Base-by-base conservation (phyloP, 441 rosid species). In the Geranium incanum region DNA sequence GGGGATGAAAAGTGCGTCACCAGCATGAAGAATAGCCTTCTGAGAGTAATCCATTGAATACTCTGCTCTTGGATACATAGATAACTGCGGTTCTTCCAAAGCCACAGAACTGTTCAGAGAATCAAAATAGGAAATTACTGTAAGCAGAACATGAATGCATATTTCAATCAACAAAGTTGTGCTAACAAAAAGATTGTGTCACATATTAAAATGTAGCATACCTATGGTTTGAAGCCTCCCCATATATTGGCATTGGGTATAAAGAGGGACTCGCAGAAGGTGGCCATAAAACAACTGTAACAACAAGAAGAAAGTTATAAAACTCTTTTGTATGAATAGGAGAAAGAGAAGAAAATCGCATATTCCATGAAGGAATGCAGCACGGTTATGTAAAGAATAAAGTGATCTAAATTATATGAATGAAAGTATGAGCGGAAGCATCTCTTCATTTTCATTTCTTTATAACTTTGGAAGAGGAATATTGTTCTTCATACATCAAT, bases 191-290 rank as follows among this genome's bases (percentile, higher is more conserved):
- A 41, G 38, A 39, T 19, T 45, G 0, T 0, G 11, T 50, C 60
- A 48, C 11, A 23, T 55, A 23, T 5, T 6, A 50, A 57, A 67
- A 79, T 76, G 67, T 57, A 70, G 77, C 70, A 72, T 79, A 92
- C 98, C 96, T 90, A 79, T 95, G 97, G 72, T 94, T 92, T 79
- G 99, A 92, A 64, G 97, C 97, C 81, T 95, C 98, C 70, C 98
- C 96, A 59, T 84, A 85, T 76, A 95, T 70, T 72, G 98, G 92
- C 97, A 86, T 86, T 6, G 91, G 98, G 76, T 92, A 95, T 78
- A 92, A 80, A 75, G 79, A 79, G 66, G 97, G 88, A 80, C 88
- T 87, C 64, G 97, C 93, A 59, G 87, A 90, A 60, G 66, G 66
- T 60, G 66, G 66, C 66, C 66, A 63, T 23, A 63, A 33, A 37